Conservation (phyloP, 2,329 filamentous ascomycete species). For the Beauveria scarabaeidicola region DNA sequence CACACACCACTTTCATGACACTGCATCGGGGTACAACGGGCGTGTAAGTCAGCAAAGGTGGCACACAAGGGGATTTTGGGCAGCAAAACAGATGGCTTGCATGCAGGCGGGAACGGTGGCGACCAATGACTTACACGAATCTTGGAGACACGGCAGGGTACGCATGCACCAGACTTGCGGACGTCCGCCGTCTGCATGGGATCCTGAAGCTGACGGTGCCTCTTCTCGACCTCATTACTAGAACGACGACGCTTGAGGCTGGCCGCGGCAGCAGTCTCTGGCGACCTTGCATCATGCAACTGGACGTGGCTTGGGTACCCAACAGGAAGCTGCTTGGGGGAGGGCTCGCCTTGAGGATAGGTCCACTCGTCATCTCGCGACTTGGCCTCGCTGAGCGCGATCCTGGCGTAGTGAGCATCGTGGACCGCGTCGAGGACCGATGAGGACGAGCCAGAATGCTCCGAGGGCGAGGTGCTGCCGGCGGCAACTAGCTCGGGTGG, state of each 20-base stretch:
- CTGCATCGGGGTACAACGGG: conserved; percentile 19
- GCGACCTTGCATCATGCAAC: conserved; percentile 19
- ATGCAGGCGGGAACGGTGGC: background rate
- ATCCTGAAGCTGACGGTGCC: conserved; percentile 28
- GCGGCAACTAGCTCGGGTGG: conserved; percentile 30
- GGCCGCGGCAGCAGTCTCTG: conserved; percentile 22
- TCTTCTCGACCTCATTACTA: conserved; percentile 26
- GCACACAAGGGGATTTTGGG: conserved; percentile 3
- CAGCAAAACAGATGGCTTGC: conserved; percentile 12
- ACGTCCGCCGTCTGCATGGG: conserved; percentile 40
- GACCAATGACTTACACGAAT: conserved; percentile 32
- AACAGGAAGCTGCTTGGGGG: conserved; percentile 22
- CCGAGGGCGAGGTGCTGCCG: conserved; percentile 32
- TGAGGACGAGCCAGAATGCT: conserved; percentile 27
- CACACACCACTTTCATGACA: conserved; percentile 34
- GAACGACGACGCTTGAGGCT: conserved; percentile 28
- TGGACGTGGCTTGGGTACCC: conserved; percentile 26
- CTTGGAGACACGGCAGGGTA: conserved; percentile 40
- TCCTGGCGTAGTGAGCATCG: conserved; percentile 20
- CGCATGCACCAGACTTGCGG: conserved; percentile 39
- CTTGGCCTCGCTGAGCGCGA: conserved; percentile 27
- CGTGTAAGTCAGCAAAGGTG: conserved; percentile 12
- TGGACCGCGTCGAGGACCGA: conserved; percentile 24
- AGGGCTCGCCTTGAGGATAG: conserved; percentile 25
- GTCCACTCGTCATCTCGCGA: conserved; percentile 34